phyloP scores from a whole-genome alignment of 192 early-diverging fungal species.

The Pecoramyces ruminantium region DNA sequence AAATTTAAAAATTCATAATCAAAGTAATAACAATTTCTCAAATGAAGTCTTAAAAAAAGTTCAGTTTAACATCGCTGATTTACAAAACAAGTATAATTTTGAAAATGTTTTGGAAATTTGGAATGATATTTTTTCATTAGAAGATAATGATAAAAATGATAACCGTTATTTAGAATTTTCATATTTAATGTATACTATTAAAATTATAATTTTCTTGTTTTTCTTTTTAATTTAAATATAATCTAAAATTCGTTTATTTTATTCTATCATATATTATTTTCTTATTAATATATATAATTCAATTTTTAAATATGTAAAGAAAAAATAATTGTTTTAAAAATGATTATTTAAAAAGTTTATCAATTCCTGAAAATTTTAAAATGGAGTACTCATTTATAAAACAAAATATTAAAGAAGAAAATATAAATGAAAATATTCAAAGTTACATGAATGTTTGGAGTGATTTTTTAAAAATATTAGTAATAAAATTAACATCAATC shows the following conservation, averaged over 20 bases:
- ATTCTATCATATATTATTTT: too few relatives aligned
- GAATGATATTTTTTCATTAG: background rate
- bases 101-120: background rate
- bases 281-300: too few relatives aligned
- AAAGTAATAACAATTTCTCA: background rate
- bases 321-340: background rate
- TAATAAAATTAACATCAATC: background rate
- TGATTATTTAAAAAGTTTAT: background rate
- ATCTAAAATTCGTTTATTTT: too few relatives aligned
- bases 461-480: background rate
- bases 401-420: background rate
- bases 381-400: background rate
- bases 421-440: background rate
- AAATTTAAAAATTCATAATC: too few relatives aligned
- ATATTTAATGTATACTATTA: background rate
- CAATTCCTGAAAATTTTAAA: background rate
- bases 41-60: background rate
- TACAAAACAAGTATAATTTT: background rate
- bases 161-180: background rate
- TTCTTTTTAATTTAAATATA: too few relatives aligned
- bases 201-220: too few relatives aligned
- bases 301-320: background rate
- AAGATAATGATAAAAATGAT: background rate
- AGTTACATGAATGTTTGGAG: background rate
- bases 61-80: background rate